These are phyloP conservation scores for Rhodamnia rubescens DNA, from an alignment of 345 rosid genomes.

Conservation along the genomic window DNA sequence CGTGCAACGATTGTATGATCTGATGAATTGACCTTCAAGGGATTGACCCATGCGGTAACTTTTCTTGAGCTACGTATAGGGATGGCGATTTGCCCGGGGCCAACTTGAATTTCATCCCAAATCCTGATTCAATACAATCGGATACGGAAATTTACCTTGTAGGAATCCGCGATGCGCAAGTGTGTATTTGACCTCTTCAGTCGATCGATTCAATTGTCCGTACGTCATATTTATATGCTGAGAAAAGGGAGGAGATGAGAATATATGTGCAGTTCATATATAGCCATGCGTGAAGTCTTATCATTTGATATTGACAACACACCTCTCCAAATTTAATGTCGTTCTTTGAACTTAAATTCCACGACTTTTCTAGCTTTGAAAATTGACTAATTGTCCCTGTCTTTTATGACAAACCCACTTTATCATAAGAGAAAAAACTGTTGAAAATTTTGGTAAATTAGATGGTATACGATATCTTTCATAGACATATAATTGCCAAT, in stretches of 20 bases:
- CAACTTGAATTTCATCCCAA: not conserved
- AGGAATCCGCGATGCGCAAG: not conserved
- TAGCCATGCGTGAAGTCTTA: not conserved
- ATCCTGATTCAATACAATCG: too few relatives aligned
- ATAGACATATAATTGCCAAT: not conserved
- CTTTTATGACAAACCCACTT: not conserved
- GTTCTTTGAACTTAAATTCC: not conserved
- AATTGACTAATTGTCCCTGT: not conserved
- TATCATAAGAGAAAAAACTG: not conserved
- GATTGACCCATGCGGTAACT: too few relatives aligned
- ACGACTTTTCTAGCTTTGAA: not conserved
- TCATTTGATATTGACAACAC: not conserved
- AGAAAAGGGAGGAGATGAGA: not conserved
- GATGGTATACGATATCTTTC: not conserved
- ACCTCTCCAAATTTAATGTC: not conserved
- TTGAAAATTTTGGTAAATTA: not conserved
- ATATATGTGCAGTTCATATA: not conserved
- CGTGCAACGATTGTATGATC: too few relatives aligned
- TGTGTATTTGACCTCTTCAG: not conserved
- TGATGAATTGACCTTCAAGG: too few relatives aligned
- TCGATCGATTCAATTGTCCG: not conserved
- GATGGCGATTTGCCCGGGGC: too few relatives aligned
- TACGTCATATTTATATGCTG: not conserved
- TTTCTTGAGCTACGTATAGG: too few relatives aligned
- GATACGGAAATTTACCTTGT: not conserved